Conservation (phyloP, 306 rosid genomes). For the apple (Malus domestica) region ASM211411v1 NC_041795.1:24476001-24476500, state of each 20-base stretch:
- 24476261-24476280: background rate
- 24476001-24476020: background rate
- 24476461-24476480: background rate
- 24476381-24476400: background rate
- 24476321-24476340: background rate
- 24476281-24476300: slow-evolving; percentile 69
- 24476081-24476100: background rate
- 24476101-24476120: background rate
- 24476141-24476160: slow-evolving; percentile 97
- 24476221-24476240: slow-evolving; percentile 94
- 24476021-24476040: background rate
- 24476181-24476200: slow-evolving; percentile 95
- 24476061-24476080: background rate
- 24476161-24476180: slow-evolving; percentile 83
- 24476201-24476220: slow-evolving; percentile 77
- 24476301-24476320: slow-evolving; percentile 17
- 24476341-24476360: background rate
- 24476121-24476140: slow-evolving; percentile 18
- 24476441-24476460: background rate
- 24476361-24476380: background rate
- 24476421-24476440: slow-evolving; percentile 2
- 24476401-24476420: background rate
- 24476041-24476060: background rate
- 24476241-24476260: slow-evolving; percentile 63
- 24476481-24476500: background rate